These are phyloP conservation scores for Neurospora sp. DNA, from an alignment of 495 filamentous ascomycete genomes.

Conservation along the genomic window DNA sequence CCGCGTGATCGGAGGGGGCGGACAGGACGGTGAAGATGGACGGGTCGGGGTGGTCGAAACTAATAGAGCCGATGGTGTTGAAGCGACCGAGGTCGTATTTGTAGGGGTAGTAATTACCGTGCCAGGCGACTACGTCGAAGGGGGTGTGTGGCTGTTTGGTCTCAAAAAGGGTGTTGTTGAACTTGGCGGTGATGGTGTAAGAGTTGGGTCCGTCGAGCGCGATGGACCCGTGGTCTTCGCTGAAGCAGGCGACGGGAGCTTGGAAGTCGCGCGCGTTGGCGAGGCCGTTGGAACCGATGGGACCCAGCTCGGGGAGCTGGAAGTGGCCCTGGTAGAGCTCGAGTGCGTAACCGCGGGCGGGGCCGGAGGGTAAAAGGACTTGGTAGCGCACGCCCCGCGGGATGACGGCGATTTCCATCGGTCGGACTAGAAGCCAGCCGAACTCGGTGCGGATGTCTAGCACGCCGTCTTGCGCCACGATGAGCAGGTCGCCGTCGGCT, in stretches of 20 bases:
- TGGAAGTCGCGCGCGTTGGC: slow-evolving; percentile 88
- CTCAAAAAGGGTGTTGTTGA: slow-evolving; percentile 67
- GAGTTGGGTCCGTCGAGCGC: slow-evolving; percentile 28
- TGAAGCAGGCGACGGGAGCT: slow-evolving; percentile 66
- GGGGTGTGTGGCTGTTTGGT: slow-evolving; percentile 65
- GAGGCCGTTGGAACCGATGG: slow-evolving; percentile 79
- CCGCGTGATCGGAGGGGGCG: slow-evolving; percentile 49
- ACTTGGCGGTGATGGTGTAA: slow-evolving; percentile 64
- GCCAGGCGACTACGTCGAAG: slow-evolving; percentile 81
- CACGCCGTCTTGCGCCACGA: slow-evolving; percentile 75
- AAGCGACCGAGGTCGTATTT: slow-evolving; percentile 82
- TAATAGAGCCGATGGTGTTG: slow-evolving; percentile 64
- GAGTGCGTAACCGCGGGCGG: slow-evolving; percentile 73
- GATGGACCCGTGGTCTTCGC: slow-evolving; percentile 41
- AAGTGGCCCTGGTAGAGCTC: slow-evolving; percentile 85
- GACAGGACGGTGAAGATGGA: slow-evolving; percentile 76
- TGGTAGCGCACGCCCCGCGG: slow-evolving; percentile 75
- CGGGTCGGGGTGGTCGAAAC: slow-evolving; percentile 74
- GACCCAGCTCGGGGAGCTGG: slow-evolving; percentile 75
- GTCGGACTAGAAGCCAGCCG: slow-evolving; percentile 70
- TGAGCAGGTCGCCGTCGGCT: slow-evolving; percentile 82
- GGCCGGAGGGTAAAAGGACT: slow-evolving; percentile 51
- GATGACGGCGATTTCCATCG: slow-evolving; percentile 83
- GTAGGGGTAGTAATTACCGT: slow-evolving; percentile 70
- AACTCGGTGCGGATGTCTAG: slow-evolving; percentile 83